Evolutionary conservation across 495 filamentous ascomycete genomes (phyloP).

Genomic region (Podospora pseudopauciseta): DNA sequence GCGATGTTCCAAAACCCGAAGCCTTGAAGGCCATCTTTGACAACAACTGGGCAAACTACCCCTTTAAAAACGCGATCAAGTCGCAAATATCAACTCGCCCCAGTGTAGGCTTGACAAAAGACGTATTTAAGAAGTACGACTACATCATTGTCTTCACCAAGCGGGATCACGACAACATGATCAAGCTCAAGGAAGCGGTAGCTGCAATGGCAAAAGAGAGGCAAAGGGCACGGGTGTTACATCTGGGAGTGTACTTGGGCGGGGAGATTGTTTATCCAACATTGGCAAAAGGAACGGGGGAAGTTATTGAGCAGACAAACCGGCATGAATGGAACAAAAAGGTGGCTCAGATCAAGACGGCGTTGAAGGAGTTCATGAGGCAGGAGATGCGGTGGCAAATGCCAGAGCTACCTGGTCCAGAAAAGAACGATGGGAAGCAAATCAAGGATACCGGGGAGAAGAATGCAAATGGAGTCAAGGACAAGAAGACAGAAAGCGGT

Average conservation of each 20-base stretch:
- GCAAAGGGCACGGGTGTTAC: constrained; percentile 24
- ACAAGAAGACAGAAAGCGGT: not conserved
- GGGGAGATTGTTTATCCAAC: constrained; percentile 11
- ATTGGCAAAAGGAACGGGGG: not conserved
- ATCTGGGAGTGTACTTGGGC: constrained; percentile 23
- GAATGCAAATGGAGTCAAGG: not conserved
- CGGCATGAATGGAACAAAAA: constrained; percentile 20
- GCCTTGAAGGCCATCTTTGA: constrained; percentile 21
- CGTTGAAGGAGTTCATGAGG: constrained; percentile 25
- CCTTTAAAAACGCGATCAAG: constrained; percentile 20
- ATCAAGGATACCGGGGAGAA: not conserved
- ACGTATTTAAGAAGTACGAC: constrained; percentile 21
- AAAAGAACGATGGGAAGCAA: not conserved
- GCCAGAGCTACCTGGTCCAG: constrained; percentile 20
- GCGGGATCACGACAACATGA: constrained; percentile 27
- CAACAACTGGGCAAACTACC: constrained; percentile 23
- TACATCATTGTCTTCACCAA: constrained; percentile 27
- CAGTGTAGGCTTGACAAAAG: constrained; percentile 15
- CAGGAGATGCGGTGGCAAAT: constrained; percentile 24
- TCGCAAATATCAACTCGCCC: not conserved
- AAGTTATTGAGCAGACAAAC: not conserved
- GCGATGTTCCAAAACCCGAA: not conserved
- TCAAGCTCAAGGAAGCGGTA: constrained; percentile 24
- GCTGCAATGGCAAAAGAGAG: not conserved
- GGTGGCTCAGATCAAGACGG: constrained; percentile 24